A percentile compares a stretch with the other conserved stretches of the same genome.
phyloP scores from a whole-genome alignment of 768 basidiomycete species.

The Amanita jacksonii region DNA sequence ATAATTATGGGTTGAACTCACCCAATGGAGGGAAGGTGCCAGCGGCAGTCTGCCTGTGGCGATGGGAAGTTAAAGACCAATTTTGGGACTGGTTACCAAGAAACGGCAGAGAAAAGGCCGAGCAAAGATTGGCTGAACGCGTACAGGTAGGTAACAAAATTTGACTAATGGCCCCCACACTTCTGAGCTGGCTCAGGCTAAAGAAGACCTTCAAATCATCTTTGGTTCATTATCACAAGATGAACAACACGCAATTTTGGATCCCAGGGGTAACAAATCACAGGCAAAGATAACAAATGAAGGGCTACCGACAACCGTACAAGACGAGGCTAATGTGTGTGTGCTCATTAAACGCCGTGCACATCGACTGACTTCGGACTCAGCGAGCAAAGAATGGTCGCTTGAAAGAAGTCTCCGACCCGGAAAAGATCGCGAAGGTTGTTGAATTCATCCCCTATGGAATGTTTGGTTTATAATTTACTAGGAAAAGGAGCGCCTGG shows the following conservation, averaged over 20 bases:
- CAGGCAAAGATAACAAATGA: constrained; percentile 25
- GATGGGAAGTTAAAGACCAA: constrained; percentile 72
- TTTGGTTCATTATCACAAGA: constrained; percentile 51
- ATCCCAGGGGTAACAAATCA: constrained; percentile 33
- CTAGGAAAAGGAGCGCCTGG: constrained; percentile 61
- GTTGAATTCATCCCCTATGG: neutral
- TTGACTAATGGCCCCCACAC: neutral
- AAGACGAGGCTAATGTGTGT: no score
- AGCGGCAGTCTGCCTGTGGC: constrained; percentile 64
- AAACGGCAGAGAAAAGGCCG: constrained; percentile 51
- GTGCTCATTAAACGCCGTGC: no score
- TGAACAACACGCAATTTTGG: constrained; percentile 47
- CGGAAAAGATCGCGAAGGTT: constrained; percentile 54
- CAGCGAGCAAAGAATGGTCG: constrained; percentile 22
- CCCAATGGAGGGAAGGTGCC: constrained; percentile 42
- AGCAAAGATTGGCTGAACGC: constrained; percentile 54
- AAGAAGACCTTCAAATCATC: constrained; percentile 38
- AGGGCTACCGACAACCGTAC: constrained; percentile 7
- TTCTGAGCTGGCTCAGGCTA: constrained; percentile 34
- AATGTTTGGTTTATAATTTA: neutral
- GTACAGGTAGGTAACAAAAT: constrained; percentile 37
- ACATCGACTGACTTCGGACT: neutral
- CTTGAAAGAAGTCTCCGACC: constrained; percentile 42
- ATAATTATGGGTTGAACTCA: constrained; percentile 73
- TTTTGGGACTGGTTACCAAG: constrained; percentile 58